A percentile compares a stretch with the other conserved stretches of the same genome.
These are phyloP conservation scores for Aphanomyces invadans DNA, from an alignment of 352 stramenopile genomes.

Conservation along the genomic window DNA sequence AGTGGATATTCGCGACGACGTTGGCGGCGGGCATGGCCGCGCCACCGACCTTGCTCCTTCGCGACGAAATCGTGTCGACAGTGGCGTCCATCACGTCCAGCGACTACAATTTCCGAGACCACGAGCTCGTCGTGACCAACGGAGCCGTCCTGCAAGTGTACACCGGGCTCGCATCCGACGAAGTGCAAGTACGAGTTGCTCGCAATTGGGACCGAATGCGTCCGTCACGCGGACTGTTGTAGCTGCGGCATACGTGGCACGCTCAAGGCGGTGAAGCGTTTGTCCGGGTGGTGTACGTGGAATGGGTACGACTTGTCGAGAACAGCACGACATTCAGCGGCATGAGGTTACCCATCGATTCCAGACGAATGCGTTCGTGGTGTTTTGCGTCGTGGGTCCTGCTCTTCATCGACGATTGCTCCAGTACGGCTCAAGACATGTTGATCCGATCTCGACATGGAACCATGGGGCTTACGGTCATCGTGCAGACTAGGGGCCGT, in stretches of 20 bases:
- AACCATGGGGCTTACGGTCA: too few relatives aligned
- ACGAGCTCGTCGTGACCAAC: slow-evolving; percentile 6
- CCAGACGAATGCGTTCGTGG: slow-evolving; percentile 19
- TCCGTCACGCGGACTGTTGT: too few relatives aligned
- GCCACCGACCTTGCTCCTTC: slow-evolving; percentile 4
- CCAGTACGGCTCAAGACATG: neutral
- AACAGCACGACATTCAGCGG: neutral
- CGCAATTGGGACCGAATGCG: neutral
- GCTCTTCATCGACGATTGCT: slow-evolving; percentile 1
- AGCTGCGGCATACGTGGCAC: neutral
- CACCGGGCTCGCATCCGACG: neutral
- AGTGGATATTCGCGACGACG: neutral
- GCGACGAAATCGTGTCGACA: neutral
- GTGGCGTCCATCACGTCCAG: neutral
- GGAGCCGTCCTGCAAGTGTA: neutral
- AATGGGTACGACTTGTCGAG: neutral
- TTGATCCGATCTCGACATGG: neutral
- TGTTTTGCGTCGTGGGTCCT: neutral
- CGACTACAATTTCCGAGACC: slow-evolving; percentile 19
- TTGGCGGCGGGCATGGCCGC: neutral
- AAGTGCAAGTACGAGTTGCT: neutral
- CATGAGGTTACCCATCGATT: neutral
- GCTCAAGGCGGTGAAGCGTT: slow-evolving; percentile 4
- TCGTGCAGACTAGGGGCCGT: neutral
- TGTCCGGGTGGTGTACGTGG: neutral